A percentile compares a stretch with the other conserved stretches of the same genome.
Evolutionary conservation across 352 stramenopile species (phyloP).

Genomic region (Globisporangium rhizosaccharum): DNA sequence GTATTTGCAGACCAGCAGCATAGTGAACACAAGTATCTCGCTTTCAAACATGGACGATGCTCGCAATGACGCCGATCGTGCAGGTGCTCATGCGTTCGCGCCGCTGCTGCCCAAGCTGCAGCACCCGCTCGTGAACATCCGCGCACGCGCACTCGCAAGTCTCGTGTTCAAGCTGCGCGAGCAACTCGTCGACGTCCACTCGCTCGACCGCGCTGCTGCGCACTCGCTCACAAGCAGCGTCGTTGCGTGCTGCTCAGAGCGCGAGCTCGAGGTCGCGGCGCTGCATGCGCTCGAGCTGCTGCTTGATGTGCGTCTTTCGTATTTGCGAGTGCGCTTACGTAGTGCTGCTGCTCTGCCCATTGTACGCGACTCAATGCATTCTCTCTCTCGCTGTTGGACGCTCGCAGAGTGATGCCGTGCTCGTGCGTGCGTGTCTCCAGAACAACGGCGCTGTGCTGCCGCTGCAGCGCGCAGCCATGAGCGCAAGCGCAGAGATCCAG

Average conservation of each 20-base stretch:
- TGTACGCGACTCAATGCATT: not conserved
- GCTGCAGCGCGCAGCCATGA: constrained; percentile 30
- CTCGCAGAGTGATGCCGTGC: constrained; percentile 6
- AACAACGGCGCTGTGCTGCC: constrained; percentile 24
- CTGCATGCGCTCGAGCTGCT: constrained; percentile 52
- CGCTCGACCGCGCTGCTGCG: constrained; percentile 24
- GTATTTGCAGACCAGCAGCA: too few species aligned
- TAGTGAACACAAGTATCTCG: too few species aligned
- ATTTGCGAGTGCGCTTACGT: not conserved
- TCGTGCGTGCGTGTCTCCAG: constrained; percentile 33
- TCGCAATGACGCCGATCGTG: not conserved
- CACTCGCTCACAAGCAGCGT: constrained; percentile 27
- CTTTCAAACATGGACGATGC: too few species aligned
- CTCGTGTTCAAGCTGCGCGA: constrained; percentile 67
- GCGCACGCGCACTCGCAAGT: constrained; percentile 43
- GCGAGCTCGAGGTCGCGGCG: constrained; percentile 37
- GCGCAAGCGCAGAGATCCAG: constrained; percentile 27
- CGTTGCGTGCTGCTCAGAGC: constrained; percentile 31
- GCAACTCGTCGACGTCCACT: constrained; percentile 29
- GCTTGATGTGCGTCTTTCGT: constrained; percentile 13
- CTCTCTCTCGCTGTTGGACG: not conserved
- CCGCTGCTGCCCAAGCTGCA: constrained; percentile 52
- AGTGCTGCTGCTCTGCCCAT: not conserved
- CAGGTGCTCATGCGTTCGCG: not conserved
- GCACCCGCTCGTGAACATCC: constrained; percentile 58